Conservation (phyloP, 2,329 filamentous ascomycete genomes). For the Plectosphaerella cucumerina region DNA sequence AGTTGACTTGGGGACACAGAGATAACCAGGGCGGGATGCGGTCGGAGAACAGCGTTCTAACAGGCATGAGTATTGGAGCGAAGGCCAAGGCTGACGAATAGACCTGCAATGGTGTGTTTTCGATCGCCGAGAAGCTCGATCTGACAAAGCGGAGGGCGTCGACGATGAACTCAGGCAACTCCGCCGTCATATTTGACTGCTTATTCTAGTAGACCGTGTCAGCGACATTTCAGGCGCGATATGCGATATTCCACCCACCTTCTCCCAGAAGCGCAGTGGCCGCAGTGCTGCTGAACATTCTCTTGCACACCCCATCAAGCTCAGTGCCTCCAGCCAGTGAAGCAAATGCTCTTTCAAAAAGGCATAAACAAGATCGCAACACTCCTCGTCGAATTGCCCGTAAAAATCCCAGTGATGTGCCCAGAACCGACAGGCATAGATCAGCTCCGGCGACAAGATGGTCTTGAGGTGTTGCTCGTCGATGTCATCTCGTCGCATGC, state of each 20-base stretch:
- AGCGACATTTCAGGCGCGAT: background rate
- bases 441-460: slow-evolving; percentile 21
- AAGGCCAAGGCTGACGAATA: slow-evolving; percentile 21
- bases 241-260: background rate
- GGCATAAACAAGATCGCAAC: slow-evolving; percentile 19
- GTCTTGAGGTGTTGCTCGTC: slow-evolving; percentile 14
- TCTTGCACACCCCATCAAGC: slow-evolving; percentile 19
- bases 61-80: slow-evolving; percentile 13
- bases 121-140: slow-evolving; percentile 3
- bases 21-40: slow-evolving; percentile 13
- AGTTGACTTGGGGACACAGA: slow-evolving; percentile 1
- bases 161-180: slow-evolving; percentile 7
- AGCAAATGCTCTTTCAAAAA: slow-evolving; percentile 35
- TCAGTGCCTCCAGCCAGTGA: slow-evolving; percentile 35
- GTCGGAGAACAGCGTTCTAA: slow-evolving; percentile 8
- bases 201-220: background rate
- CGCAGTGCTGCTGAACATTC: slow-evolving; percentile 10
- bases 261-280: background rate
- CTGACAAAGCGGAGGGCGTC: slow-evolving; percentile 14
- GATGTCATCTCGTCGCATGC: slow-evolving; percentile 17
- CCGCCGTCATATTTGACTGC: background rate
- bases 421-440: slow-evolving; percentile 38
- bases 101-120: slow-evolving; percentile 18
- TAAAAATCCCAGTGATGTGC: slow-evolving; percentile 24
- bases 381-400: slow-evolving; percentile 16